Percentiles rank a stretch among this genome's conserved stretches.
These are phyloP conservation scores for Tilletia indica DNA, from an alignment of 1,284 basidiomycete genomes.

Conservation along the genomic window DNA sequence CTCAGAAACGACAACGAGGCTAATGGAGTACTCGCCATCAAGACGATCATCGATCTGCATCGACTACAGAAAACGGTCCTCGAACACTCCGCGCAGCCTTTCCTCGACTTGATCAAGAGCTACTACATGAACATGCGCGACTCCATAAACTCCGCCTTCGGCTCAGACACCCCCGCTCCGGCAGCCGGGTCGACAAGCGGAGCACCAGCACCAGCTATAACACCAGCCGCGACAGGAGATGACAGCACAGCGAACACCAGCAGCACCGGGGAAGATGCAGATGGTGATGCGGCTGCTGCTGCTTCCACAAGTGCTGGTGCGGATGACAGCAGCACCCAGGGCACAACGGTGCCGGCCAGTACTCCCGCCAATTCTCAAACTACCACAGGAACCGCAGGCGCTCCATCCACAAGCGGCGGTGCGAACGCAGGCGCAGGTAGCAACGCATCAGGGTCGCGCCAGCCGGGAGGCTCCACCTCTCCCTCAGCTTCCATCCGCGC, in stretches of 20 bases:
- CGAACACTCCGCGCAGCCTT: constrained; percentile 76
- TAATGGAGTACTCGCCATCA: constrained; percentile 85
- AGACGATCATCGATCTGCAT: constrained; percentile 78
- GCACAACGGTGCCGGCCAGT: background rate
- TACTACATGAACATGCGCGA: constrained; percentile 74
- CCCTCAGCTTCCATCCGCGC: constrained; percentile 24
- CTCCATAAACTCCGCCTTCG: constrained; percentile 75
- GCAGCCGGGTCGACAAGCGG: constrained; percentile 2
- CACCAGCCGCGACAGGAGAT: constrained; percentile 2
- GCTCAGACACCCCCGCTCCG: constrained; percentile 19
- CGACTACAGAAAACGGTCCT: constrained; percentile 60
- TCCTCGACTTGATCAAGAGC: constrained; percentile 72
- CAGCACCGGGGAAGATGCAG: background rate
- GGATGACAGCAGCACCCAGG: background rate
- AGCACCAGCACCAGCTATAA: constrained; percentile 20
- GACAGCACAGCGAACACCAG: background rate
- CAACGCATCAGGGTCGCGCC: background rate
- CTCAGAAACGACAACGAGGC: constrained; percentile 94
- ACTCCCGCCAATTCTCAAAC: background rate
- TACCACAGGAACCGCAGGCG: too few relatives aligned
- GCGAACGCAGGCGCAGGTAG: background rate
- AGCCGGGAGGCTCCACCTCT: constrained; percentile 10
- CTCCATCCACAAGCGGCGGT: background rate
- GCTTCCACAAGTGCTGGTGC: constrained; percentile 16
- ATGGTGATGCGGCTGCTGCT: background rate